These are phyloP conservation scores for Cocos nucifera DNA, from an alignment of 176 grass and related monocot species.

Conservation along the genomic window DNA sequence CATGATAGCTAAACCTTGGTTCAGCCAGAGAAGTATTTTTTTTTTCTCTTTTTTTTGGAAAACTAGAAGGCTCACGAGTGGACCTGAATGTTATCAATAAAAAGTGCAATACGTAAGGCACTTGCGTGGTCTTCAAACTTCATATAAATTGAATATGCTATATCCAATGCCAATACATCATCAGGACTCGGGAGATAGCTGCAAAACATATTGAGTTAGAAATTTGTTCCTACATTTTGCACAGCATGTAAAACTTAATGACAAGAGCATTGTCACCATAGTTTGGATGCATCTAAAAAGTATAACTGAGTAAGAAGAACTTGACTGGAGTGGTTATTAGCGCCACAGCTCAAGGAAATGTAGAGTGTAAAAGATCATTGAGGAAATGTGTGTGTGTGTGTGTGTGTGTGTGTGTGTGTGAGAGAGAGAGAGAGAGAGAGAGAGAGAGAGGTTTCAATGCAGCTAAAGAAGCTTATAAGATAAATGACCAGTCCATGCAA, in stretches of 20 bases:
- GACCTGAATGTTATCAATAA: slow-evolving; percentile 72
- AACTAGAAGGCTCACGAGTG: not conserved
- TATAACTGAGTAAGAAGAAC: not conserved
- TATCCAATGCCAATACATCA: slow-evolving; percentile 82
- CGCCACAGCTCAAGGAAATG: too few relatives aligned
- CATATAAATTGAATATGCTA: slow-evolving; percentile 81
- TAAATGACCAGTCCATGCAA: too few relatives aligned
- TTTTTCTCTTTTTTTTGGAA: too few relatives aligned
- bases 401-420: too few relatives aligned
- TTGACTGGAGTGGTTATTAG: too few relatives aligned
- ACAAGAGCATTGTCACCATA: not conserved
- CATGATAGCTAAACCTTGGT: not conserved
- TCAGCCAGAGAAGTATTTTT: not conserved
- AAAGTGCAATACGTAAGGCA: slow-evolving; percentile 65
- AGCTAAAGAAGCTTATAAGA: too few relatives aligned
- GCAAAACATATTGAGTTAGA: slow-evolving; percentile 7
- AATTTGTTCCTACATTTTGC: not conserved
- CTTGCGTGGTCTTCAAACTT: slow-evolving; percentile 86
- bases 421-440: too few relatives aligned
- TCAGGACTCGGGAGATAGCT: slow-evolving; percentile 71
- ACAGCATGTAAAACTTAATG: slow-evolving; percentile 2
- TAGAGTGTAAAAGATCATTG: too few relatives aligned
- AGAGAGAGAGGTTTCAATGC: too few relatives aligned
- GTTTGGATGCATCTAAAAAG: not conserved
- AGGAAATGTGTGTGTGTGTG: too few relatives aligned